Evolutionary conservation across 805 yeast species (phyloP), one percentile per base, ranked within the genome.

Genomic region (Ogataea naganishii): DNA sequence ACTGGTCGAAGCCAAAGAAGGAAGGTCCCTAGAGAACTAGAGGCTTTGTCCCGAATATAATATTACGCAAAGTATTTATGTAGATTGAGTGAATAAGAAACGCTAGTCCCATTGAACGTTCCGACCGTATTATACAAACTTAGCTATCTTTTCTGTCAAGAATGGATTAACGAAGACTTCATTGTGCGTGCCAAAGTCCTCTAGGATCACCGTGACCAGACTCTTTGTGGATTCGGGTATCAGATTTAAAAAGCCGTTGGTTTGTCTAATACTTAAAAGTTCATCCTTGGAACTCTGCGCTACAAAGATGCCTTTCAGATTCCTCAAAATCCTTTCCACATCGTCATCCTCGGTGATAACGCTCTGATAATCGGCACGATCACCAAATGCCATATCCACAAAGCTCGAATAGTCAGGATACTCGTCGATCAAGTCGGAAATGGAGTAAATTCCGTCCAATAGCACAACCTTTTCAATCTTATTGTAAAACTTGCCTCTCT

Each of bases 391-490:
- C 23, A 69, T 71, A 3, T 52, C 39, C 1, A 83, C 75, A 47
- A 81, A 81, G 5, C 49, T 52, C 10, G 44, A 40, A 48, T 82
- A 84, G 5, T 40, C 43, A 1, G 82, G 80, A 47, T 81, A 78
- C 44, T 80, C 92, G 2, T 53, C 50, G 1, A 78, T 37, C 29
- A 84, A 51, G 9, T 57, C 58, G 1, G 33, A 38, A 5, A 77
- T 47, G 38, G 78, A 69, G 50, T 68, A 81, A 29, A 84, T 83
- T 0, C 94, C 94, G 43, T 82, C 94, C 1, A 80, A 44, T 16
- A 76, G 56, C 22, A 67, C 47, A 8, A 53, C 36, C 23, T 49
- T 30, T 1, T 41, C 33, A 25, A 57, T 34, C 2, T 17, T 16
- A 14, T 25, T 18, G 7, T 12, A 20, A 8, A 30, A n/a, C 7